These are phyloP conservation scores for Venturia asperata DNA, from an alignment of 2,329 filamentous ascomycete genomes.

Conservation along the genomic window DNA sequence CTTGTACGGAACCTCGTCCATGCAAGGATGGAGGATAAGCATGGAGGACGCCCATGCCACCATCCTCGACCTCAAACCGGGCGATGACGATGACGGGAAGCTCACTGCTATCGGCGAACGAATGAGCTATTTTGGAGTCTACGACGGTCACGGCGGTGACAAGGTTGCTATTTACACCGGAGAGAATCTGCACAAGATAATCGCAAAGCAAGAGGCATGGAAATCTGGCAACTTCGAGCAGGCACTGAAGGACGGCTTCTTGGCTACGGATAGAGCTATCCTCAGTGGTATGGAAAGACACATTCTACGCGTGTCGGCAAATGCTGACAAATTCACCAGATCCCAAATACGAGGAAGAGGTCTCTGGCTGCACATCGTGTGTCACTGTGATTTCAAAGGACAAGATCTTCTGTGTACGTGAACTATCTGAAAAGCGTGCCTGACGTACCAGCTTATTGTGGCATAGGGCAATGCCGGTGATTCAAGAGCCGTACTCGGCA, in stretches of 20 bases:
- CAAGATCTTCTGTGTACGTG: slow-evolving; percentile 90
- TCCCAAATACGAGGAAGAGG: slow-evolving; percentile 93
- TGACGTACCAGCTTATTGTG: slow-evolving; percentile 5
- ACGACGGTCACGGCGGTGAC: slow-evolving; percentile 94
- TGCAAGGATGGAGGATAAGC: slow-evolving; percentile 99
- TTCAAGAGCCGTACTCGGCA: slow-evolving; percentile 86
- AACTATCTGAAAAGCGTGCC: slow-evolving; percentile 15
- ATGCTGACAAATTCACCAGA: slow-evolving; percentile 48
- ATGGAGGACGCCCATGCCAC: slow-evolving; percentile 97
- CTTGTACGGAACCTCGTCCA: slow-evolving; percentile 89
- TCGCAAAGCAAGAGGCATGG: slow-evolving; percentile 91
- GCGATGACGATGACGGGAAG: slow-evolving; percentile 48
- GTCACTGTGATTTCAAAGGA: slow-evolving; percentile 81
- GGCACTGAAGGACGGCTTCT: slow-evolving; percentile 92
- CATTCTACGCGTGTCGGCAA: neutral
- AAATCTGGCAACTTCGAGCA: slow-evolving; percentile 87
- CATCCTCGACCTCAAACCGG: slow-evolving; percentile 74
- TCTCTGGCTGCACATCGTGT: slow-evolving; percentile 94
- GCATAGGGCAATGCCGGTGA: slow-evolving; percentile 89
- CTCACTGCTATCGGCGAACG: slow-evolving; percentile 33
- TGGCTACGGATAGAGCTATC: slow-evolving; percentile 93
- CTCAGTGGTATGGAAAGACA: slow-evolving; percentile 65
- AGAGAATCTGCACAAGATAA: slow-evolving; percentile 86
- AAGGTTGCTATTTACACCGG: slow-evolving; percentile 92
- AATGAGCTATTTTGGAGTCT: slow-evolving; percentile 95